Base-by-base conservation (phyloP, 768 basidiomycete genomes). In the Boletus tylopilopsis region DNA sequence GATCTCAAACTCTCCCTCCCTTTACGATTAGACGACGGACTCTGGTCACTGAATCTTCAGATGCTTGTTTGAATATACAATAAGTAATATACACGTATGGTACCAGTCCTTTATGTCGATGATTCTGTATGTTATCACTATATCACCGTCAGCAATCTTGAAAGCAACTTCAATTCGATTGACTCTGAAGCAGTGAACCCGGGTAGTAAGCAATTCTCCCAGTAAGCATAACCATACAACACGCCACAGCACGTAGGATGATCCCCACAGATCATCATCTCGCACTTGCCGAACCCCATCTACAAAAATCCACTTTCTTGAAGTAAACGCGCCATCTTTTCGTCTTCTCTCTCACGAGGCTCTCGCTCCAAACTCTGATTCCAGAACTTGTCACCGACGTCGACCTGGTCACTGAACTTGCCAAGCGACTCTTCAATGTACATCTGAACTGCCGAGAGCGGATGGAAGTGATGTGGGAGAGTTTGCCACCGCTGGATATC, bases 401-500 rank as follows among this genome's bases (percentile, higher is more conserved):
- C 85, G 24, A 76, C 73, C 19, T 82, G 79, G 59, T 87, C 84
- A 51, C 66, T 80, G 66, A 81, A 86, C 66, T 81, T 80, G 54
- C 79, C 80, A 54, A 98, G 75, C 2, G 84, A 82, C 41, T 89
- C 85, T 52, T 87, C 85, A 53, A 99, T 80, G 67, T 84, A 96
- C 23, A 76, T 73, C 47, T 82, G 79, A 23, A 98, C 81, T 1
- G 75, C 52, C 0, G 79, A 75, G 15, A 94, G 80, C 6, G 76
- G 71, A 29, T 80, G 76, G 55, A 95, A 82, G 68, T 95, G 94
- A 74, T 93, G 98, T 2, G 90, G 84, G 55, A 84, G 83, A 6
- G 87, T 80, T 66, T 99, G 96, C 83, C 94, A 97, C 24, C 91
- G 86, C 66, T 96, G 90, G 66, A 99, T 97, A 66, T 97, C 94